A percentile compares a stretch with the other conserved stretches of the same genome.
Evolutionary conservation across 768 basidiomycete species (phyloP).

Genomic region (Cubamyces lactineus): DNA sequence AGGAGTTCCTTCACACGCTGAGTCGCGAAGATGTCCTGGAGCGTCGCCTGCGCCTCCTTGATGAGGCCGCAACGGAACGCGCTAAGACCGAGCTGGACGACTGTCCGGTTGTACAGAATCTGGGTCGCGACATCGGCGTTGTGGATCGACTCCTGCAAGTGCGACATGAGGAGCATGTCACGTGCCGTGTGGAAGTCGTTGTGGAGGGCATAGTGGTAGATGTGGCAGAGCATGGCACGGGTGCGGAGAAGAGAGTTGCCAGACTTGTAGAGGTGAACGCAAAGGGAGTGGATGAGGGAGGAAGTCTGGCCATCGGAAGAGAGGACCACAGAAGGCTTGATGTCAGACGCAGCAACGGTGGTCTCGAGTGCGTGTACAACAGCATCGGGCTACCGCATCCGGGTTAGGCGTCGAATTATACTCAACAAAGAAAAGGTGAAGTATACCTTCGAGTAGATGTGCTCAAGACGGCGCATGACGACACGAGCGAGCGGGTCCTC

Average conservation of each 20-base stretch:
- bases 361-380: slow-evolving; percentile 91
- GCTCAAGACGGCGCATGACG: slow-evolving; percentile 93
- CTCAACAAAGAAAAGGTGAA: background rate
- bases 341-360: slow-evolving; percentile 56
- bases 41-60: slow-evolving; percentile 88
- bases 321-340: slow-evolving; percentile 67
- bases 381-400: slow-evolving; percentile 72
- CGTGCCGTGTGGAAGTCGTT: slow-evolving; percentile 97
- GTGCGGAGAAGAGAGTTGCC: slow-evolving; percentile 92
- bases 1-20: slow-evolving; percentile 97
- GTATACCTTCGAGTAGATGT: slow-evolving; percentile 94
- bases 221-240: slow-evolving; percentile 95
- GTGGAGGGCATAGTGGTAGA: slow-evolving; percentile 95
- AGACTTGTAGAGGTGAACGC: slow-evolving; percentile 90
- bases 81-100: slow-evolving; percentile 95
- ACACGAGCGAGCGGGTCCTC: slow-evolving; percentile 83
- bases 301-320: slow-evolving; percentile 59
- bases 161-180: slow-evolving; percentile 99
- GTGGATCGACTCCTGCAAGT: slow-evolving; percentile 94
- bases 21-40: slow-evolving; percentile 95
- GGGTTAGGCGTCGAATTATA: too few relatives aligned
- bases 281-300: slow-evolving; percentile 84
- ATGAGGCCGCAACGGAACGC: slow-evolving; percentile 96
- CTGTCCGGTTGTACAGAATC: slow-evolving; percentile 96
- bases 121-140: slow-evolving; percentile 97